phyloP scores from a whole-genome alignment of 139 green algal genomes.

The Eudorina sp. region DNA sequence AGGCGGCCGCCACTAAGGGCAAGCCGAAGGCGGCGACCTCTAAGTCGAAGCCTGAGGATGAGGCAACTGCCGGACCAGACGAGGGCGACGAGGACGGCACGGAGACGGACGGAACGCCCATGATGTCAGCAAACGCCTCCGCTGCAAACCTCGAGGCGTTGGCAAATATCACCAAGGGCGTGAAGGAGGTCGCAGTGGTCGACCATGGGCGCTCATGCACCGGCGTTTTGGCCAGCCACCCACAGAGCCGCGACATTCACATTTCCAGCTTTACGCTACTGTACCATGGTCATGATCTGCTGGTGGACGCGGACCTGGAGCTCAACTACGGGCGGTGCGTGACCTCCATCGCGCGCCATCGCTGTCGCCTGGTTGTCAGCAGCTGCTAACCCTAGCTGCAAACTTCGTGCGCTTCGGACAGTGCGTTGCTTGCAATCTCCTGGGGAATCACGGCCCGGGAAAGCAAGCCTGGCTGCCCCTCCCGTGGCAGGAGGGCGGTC shows the following conservation, averaged over 20 bases:
- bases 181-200: conserved; percentile 10
- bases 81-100: conserved; percentile 24
- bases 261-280: conserved; percentile 86
- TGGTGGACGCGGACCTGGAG: conserved; percentile 82
- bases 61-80: neutral
- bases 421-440: no score
- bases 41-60: conserved; percentile 30
- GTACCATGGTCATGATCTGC: conserved; percentile 88
- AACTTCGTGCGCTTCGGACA: no score
- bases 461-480: no score
- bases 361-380: no score
- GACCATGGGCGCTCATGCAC: conserved; percentile 75
- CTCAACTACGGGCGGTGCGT: conserved; percentile 84
- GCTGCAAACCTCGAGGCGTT: conserved; percentile 22
- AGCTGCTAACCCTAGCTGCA: neutral
- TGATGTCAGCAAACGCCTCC: conserved; percentile 40
- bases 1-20: conserved; percentile 42
- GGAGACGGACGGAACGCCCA: conserved; percentile 7
- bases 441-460: no score
- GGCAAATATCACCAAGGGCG: neutral
- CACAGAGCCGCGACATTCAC: conserved; percentile 81
- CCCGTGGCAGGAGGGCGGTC: no score
- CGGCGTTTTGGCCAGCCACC: conserved; percentile 83
- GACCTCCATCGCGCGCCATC: neutral
- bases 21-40: conserved; percentile 40